Conservation (phyloP, 2,329 filamentous ascomycete species). For the Dactylonectria estremocensis region DNA sequence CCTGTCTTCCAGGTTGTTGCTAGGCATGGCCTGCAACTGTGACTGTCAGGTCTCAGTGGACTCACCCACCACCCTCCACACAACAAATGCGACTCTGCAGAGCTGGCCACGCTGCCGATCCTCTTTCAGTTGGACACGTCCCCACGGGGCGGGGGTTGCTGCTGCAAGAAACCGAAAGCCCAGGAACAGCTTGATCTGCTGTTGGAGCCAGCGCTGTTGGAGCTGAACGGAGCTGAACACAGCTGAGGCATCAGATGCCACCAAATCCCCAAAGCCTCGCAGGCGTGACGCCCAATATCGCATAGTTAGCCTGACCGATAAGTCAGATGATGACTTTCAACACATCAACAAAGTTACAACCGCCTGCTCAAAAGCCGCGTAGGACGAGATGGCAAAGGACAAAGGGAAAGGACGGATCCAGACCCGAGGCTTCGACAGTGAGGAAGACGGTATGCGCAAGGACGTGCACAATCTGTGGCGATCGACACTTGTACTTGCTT, state of each 20-base stretch:
- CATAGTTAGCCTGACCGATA: background rate
- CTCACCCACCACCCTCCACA: background rate
- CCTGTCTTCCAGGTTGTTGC: background rate
- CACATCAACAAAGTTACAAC: too few species aligned
- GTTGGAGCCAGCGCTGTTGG: constrained; percentile 7
- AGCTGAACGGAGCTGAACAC: constrained; percentile 17
- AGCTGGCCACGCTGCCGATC: constrained; percentile 10
- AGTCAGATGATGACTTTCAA: background rate
- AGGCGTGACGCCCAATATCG: constrained; percentile 7
- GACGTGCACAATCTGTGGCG: constrained; percentile 15
- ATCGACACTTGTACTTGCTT: background rate
- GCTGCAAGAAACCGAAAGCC: constrained; percentile 1
- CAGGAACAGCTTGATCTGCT: background rate
- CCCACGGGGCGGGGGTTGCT: constrained; percentile 1
- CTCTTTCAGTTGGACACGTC: constrained; percentile 4
- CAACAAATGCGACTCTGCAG: constrained; percentile 10
- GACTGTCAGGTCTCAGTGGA: background rate
- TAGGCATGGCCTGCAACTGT: background rate
- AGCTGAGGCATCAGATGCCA: constrained; percentile 19
- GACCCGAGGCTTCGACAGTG: constrained; percentile 11
- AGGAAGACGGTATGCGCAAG: background rate
- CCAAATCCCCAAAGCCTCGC: background rate
- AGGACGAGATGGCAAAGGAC: background rate
- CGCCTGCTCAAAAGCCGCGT: background rate
- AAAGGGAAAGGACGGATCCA: background rate